Evolutionary conservation across 2,329 filamentous ascomycete species (phyloP).

Genomic region (Exophiala mesophila): DNA sequence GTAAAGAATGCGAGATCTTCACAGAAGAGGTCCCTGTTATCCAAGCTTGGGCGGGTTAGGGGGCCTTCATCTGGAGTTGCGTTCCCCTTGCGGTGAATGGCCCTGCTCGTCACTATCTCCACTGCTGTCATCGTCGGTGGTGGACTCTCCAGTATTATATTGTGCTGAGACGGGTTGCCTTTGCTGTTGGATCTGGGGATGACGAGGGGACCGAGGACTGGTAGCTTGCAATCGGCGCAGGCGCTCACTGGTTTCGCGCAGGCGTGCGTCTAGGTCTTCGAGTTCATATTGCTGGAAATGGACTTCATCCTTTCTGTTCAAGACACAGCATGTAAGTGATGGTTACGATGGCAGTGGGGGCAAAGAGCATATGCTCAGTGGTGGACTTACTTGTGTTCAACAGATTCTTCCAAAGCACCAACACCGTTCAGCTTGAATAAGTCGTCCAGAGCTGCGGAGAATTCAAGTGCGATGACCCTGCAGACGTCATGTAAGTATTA

Average conservation of each 20-base stretch:
- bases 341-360: too few relatives aligned
- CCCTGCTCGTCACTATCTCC: conserved; percentile 20
- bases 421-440: conserved; percentile 84
- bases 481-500: background rate
- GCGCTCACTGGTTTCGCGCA: conserved; percentile 79
- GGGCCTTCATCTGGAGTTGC: too few relatives aligned
- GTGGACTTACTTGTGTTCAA: conserved; percentile 79
- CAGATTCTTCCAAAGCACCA: conserved; percentile 66
- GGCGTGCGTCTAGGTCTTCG: conserved; percentile 74
- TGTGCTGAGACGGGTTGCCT: conserved; percentile 9
- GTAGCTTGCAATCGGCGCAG: conserved; percentile 45
- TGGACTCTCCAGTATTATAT: background rate
- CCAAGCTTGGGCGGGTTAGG: too few relatives aligned
- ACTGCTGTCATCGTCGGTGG: conserved; percentile 17
- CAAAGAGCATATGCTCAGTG: too few relatives aligned
- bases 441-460: conserved; percentile 79
- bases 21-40: too few relatives aligned
- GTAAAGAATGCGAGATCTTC: too few relatives aligned
- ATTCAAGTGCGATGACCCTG: conserved; percentile 82
- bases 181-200: conserved; percentile 4
- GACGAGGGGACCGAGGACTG: conserved; percentile 9
- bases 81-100: too few relatives aligned
- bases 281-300: conserved; percentile 71
- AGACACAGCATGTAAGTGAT: too few relatives aligned
- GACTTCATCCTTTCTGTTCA: conserved; percentile 70